phyloP scores from a whole-genome alignment of 2,329 filamentous ascomycete genomes.

The Zymoseptoria passerinii region DNA sequence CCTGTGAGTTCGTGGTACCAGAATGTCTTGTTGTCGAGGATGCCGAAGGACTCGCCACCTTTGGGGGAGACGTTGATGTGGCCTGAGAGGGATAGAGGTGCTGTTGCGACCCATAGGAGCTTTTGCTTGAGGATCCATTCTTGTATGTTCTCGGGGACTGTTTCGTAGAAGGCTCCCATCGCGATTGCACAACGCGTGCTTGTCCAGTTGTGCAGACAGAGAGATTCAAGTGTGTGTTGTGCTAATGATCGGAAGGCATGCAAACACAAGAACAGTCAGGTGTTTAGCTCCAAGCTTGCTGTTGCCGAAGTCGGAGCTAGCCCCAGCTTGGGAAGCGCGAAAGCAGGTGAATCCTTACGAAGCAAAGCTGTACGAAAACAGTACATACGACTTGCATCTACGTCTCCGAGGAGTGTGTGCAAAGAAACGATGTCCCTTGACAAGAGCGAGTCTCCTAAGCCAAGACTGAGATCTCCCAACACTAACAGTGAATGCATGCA shows the following conservation, averaged over 20 bases:
- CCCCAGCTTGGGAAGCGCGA: neutral
- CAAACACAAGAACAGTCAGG: neutral
- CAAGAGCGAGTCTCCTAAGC: neutral
- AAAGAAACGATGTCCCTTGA: neutral
- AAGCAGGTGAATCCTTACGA: neutral
- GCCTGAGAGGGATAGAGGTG: conserved; percentile 33
- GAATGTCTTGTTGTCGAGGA: conserved; percentile 33
- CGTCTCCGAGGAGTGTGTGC: no score
- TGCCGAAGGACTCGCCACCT: conserved; percentile 37
- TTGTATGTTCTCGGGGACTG: conserved; percentile 32
- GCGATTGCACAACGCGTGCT: neutral
- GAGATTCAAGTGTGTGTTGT: neutral
- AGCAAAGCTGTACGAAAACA: neutral
- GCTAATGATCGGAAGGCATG: neutral
- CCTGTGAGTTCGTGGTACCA: conserved; percentile 41
- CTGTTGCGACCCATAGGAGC: conserved; percentile 37
- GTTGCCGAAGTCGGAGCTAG: neutral
- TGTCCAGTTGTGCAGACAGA: neutral
- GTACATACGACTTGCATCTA: neutral
- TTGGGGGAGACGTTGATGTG: conserved; percentile 43
- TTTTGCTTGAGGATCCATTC: conserved; percentile 39
- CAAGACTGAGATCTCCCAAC: neutral
- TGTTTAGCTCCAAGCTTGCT: neutral
- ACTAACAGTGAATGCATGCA: neutral
- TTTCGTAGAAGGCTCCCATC: conserved; percentile 40